Evolutionary conservation across 805 yeast species (phyloP), one percentile per base, ranked within the genome.

Genomic region (Torulaspora microellipsoides): DNA sequence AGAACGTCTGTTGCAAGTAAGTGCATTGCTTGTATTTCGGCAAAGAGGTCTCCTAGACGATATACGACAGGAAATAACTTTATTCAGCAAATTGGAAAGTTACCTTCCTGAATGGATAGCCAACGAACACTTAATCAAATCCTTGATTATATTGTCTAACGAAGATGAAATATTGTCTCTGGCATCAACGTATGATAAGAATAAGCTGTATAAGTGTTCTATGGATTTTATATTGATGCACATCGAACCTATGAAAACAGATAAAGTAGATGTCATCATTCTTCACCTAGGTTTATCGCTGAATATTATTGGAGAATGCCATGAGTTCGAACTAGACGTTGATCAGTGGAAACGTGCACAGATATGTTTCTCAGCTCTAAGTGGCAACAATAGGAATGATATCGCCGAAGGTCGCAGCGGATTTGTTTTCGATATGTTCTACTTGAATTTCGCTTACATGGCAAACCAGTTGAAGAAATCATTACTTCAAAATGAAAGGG

Each of bases 121-220:
- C 10, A 32, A 44, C 30, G 48, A 47, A 29, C 23, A 27, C 27
- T 25, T 51, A 4, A 34, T 58, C 11, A 60, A 60, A 42, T 46
- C 51, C 17, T 32, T 58, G 11, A 57, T 60, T n/a, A 38, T 58
- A 25, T 15, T 58, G 10, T 53, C 64, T 15, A 61, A 56, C 34
- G 51, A 51, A 15, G 23, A 17, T 8, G 32, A 20, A 4, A 15
- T 41, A 15, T 14, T 44, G 20, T 14, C 31, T 6, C 12, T 14
- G 11, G 27, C 41, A 3, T 9, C 39, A 3, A 10, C 11, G 2
- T 23, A 30, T 9, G 28, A 37, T 2, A 46, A 41, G 30, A 42
- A 37, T n/a, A 23, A 14, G 4, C 23, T 47, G 5, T 27, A 45
- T 12, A 12, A 38, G 8, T 33, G 23, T 8, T 35, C 41, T 11